Conservation (phyloP, 768 basidiomycete genomes). For the Mycena floridula region DNA sequence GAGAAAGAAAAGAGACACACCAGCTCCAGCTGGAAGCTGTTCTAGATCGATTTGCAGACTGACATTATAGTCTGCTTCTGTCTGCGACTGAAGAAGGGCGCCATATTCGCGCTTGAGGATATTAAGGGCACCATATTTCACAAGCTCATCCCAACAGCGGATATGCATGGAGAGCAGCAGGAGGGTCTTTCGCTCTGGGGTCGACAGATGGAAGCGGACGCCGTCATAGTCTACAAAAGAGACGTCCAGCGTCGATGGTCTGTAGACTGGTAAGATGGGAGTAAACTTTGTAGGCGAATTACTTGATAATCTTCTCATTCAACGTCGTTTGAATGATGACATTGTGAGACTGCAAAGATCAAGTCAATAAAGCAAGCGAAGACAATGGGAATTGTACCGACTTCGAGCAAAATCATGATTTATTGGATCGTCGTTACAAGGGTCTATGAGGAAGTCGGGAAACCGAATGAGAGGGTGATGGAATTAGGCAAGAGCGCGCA, state of each 20-base stretch:
- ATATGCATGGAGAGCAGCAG: slow-evolving; percentile 94
- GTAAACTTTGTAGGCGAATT: slow-evolving; percentile 6
- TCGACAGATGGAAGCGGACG: slow-evolving; percentile 90
- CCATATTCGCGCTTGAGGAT: slow-evolving; percentile 83
- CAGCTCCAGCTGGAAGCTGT: slow-evolving; percentile 71
- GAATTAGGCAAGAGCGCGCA: too few species aligned
- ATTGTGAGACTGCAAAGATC: slow-evolving; percentile 93
- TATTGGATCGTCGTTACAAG: too few species aligned
- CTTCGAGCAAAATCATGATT: too few species aligned
- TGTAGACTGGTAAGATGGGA: slow-evolving; percentile 24
- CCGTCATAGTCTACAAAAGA: slow-evolving; percentile 98
- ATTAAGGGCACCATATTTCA: slow-evolving; percentile 77
- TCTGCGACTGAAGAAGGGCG: slow-evolving; percentile 50
- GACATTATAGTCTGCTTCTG: slow-evolving; percentile 87
- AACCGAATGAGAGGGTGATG: too few species aligned
- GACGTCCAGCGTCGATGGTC: slow-evolving; percentile 88
- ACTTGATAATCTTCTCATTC: slow-evolving; percentile 61
- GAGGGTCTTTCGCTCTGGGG: slow-evolving; percentile 75
- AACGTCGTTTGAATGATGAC: slow-evolving; percentile 90
- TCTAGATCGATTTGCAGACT: slow-evolving; percentile 86
- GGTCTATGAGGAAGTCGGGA: too few species aligned
- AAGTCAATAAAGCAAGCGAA: too few species aligned
- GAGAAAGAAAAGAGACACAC: slow-evolving; percentile 42
- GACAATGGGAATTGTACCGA: too few species aligned
- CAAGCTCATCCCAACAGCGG: slow-evolving; percentile 94